Base-by-base conservation (phyloP, 805 yeast species). In the Myxozyma monticola region DNA sequence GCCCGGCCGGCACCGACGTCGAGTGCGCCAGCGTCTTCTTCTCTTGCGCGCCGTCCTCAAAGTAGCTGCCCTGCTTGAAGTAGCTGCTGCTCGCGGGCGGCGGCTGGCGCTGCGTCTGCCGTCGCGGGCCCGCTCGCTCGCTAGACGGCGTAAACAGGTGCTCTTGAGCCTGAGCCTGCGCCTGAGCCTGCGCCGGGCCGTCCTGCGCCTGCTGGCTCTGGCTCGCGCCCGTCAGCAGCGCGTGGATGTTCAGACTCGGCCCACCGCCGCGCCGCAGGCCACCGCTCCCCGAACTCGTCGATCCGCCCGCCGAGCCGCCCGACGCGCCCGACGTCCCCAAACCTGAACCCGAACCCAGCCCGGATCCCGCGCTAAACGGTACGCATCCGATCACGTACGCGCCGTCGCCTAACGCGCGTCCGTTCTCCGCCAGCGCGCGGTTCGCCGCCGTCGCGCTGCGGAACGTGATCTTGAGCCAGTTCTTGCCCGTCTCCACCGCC, bases 401-500 rank as follows among this genome's bases (percentile, higher is more conserved):
- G 10, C 40, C 42, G 0, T 87, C 91, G 46, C 83, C 85, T 61
- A 84, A 78, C 4, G 82, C 76, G 10, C 75, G 67, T 3, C 96
- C 95, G 64, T 88, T 86, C 63, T 89, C 96, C 57, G 85, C 82
- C 37, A 90, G 70, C 0, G 99, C 96, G 48, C 95, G 80, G 15
- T 80, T 67, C 1, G 96, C 96, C 8, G 90, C 77, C 1, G 83
- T 72, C 6, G 85, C 78, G 51, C 82, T 83, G 49, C 81, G 84
- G 66, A 80, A 93, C 2, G 97, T 90, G 46, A 91, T 65, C 64
- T 89, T 86, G n/a, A 90, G 81, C 98, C 98, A 91, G 34, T 87
- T 82, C 39, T 81, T 78, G 1, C 98, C 98, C 10, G 90, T 77
- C 67, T 80, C 85, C 7, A 91, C 83, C 2, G 96, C 95, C 28